Evolutionary conservation across 495 filamentous ascomycete genomes (phyloP).

Genomic region (Neurospora sp.): DNA sequence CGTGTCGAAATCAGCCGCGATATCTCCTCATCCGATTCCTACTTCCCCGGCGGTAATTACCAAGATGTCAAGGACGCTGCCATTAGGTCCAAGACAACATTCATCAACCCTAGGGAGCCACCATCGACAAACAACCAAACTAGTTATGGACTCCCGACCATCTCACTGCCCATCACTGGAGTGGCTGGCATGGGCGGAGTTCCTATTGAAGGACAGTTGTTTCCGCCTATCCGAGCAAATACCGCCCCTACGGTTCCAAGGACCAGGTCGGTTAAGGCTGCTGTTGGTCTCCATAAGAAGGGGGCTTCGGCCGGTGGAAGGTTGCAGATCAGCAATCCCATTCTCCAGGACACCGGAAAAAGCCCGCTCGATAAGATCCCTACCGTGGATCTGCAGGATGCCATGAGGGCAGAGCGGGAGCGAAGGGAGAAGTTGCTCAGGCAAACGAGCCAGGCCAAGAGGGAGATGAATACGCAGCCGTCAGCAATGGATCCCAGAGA

Average conservation of each 20-base stretch:
- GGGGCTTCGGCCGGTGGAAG: slow-evolving; percentile 19
- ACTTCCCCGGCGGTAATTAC: slow-evolving; percentile 34
- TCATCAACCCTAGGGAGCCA: slow-evolving; percentile 22
- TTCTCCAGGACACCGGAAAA: slow-evolving; percentile 29
- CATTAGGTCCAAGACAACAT: slow-evolving; percentile 28
- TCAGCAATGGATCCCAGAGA: slow-evolving; percentile 20
- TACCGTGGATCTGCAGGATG: slow-evolving; percentile 37
- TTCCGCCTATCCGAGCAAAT: slow-evolving; percentile 10
- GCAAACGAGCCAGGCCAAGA: slow-evolving; percentile 12
- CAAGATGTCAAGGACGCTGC: slow-evolving; percentile 35
- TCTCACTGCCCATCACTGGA: slow-evolving; percentile 15
- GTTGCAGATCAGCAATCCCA: slow-evolving; percentile 39
- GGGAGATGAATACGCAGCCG: slow-evolving; percentile 19
- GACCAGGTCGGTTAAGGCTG: slow-evolving; percentile 2
- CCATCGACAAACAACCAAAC: slow-evolving; percentile 17
- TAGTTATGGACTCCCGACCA: slow-evolving; percentile 7
- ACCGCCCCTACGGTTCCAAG: not conserved
- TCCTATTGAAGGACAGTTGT: slow-evolving; percentile 11
- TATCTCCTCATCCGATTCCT: slow-evolving; percentile 33
- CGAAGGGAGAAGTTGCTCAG: slow-evolving; percentile 18
- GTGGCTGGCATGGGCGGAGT: slow-evolving; percentile 10
- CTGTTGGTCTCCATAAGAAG: slow-evolving; percentile 22
- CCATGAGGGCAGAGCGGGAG: slow-evolving; percentile 37
- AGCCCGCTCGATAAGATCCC: slow-evolving; percentile 35
- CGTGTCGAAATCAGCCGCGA: slow-evolving; percentile 27